phyloP scores from a whole-genome alignment of 225 moss, liverwort and hornwort species.

The Pseudoscleropodium purum region DNA sequence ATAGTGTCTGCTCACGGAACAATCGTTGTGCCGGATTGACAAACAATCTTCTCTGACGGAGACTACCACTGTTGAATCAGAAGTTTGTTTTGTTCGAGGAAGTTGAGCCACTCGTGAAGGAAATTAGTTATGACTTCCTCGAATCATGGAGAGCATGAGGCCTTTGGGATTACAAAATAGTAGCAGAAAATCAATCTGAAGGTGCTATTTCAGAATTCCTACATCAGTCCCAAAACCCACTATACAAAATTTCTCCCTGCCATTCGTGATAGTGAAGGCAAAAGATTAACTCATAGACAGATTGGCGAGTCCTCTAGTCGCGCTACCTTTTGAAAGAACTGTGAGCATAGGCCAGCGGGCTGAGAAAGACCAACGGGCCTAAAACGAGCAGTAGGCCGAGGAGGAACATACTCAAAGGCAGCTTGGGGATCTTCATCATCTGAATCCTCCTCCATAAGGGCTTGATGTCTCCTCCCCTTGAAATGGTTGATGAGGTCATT shows the following conservation, averaged over 20 bases:
- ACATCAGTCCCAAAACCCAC: neutral
- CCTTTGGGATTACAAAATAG: neutral
- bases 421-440: neutral
- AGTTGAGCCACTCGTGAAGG: neutral
- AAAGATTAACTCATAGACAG: neutral
- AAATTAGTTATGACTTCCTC: neutral
- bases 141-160: neutral
- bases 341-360: neutral
- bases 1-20: neutral
- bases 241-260: neutral
- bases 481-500: conserved; percentile 2
- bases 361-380: neutral
- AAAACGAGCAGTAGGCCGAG: neutral
- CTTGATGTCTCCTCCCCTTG: neutral
- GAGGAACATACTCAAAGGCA: neutral
- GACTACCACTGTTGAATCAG: neutral
- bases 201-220: neutral
- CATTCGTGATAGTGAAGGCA: neutral
- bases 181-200: neutral
- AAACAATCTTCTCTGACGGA: neutral
- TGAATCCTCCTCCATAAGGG: neutral
- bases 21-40: neutral
- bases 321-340: neutral
- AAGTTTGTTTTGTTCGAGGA: neutral
- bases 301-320: neutral